Conservation (phyloP, 177 flowering plant species). For the Vitis hybrid region DNA sequence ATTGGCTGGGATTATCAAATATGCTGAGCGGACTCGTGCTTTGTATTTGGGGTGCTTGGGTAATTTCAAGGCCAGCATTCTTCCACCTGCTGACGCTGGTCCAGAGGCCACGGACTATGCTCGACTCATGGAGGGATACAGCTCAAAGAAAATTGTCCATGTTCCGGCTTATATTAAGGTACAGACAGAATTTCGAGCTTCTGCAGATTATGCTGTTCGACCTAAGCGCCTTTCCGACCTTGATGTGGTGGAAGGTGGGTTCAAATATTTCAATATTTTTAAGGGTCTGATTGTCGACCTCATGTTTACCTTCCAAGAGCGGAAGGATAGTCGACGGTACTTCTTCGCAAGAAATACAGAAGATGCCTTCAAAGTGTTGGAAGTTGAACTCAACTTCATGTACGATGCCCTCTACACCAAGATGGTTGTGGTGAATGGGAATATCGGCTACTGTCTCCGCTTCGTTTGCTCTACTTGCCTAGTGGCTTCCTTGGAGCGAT, state of each 20-base stretch:
- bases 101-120: not conserved
- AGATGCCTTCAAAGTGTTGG: slow-evolving; percentile 12
- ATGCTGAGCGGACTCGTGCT: slow-evolving; percentile 1
- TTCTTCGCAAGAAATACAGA: not conserved
- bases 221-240: not conserved
- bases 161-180: not conserved
- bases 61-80: not conserved
- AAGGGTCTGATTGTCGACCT: slow-evolving; percentile 18
- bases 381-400: slow-evolving; percentile 17
- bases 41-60: not conserved
- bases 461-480: not conserved
- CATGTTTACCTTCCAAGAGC: slow-evolving; percentile 4
- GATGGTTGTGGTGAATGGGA: not conserved
- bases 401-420: slow-evolving; percentile 29
- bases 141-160: not conserved
- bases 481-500: not conserved
- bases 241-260: not conserved
- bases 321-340: not conserved
- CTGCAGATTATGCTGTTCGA: not conserved
- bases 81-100: not conserved
- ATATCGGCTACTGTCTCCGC: not conserved
- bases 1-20: not conserved
- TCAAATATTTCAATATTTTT: slow-evolving; percentile 1
- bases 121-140: not conserved
- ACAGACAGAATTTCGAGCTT: too few species aligned